Base-by-base conservation (phyloP, 2,329 filamentous ascomycete species). In the Stagonosporopsis chrysanthemi region DNA sequence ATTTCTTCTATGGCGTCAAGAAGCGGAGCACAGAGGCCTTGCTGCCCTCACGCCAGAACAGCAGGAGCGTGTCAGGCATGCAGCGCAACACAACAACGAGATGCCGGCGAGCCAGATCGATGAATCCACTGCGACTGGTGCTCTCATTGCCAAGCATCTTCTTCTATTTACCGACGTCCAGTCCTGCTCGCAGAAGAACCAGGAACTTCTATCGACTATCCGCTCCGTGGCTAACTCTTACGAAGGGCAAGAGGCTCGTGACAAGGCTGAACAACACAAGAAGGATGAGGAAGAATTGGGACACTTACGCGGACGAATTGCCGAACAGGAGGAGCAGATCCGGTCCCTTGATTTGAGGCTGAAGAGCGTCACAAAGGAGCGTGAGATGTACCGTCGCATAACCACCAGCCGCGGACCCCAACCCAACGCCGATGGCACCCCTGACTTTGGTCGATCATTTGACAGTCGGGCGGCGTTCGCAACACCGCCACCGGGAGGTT, bases 301-400 rank as follows among this genome's bases (percentile, higher is more conserved):
- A 65, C 85, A 84, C 42, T 80, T 95, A 29, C 84, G 91, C 61
- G 85, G 88, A 50, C 88, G 92, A 63, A 83, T 96, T 23, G 84
- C 89, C 64, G 87, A 90, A 75, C 94, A 88, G 75, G 88, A 91
- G 56, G 94, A 97, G 63, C 92, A 97, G 73, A 86, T 96, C 49
- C 86, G 89, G 65, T 90, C 90, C 12, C 88, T 97, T 64, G 87
- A 90, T 40, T 87, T 90, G 28, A 91, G 93, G 55, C 90, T 92
- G 62, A 91, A 97, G 80, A 96, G 91, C 75, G 97, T 96, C 75
- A 92, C 95, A 73, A 91, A 92, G 68, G 95, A 99, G 79, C 89
- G 95, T 61, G 94, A 99, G 73, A 97, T 97, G 86, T 98, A 97
- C 88, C 88, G 94, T 22, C 92, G 93, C 49, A 93, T 98, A 81